Percentiles rank a stretch among this genome's conserved stretches.
Conservation (phyloP, 495 filamentous ascomycete genomes). For the Tuber calosporum region DNA sequence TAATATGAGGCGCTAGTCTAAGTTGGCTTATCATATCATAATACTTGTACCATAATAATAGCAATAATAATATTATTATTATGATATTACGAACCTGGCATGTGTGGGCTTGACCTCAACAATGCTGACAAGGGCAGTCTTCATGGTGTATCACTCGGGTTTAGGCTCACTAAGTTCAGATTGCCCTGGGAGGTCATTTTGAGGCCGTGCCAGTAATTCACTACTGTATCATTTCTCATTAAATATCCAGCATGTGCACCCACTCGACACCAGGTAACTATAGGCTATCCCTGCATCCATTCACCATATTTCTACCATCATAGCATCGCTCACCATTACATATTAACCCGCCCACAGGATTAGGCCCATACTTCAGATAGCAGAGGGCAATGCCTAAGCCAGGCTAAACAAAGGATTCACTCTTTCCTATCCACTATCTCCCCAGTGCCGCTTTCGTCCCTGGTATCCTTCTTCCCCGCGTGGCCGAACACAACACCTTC, state of each 20-base stretch:
- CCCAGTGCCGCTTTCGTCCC: not conserved
- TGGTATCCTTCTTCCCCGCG: not conserved
- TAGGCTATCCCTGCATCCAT: not conserved
- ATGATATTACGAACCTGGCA: no score
- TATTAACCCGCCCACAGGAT: not conserved
- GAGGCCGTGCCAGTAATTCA: not conserved
- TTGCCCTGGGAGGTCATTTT: not conserved
- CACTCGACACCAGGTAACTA: not conserved
- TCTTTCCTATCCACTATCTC: not conserved
- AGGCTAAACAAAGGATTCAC: not conserved
- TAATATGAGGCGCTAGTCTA: no score
- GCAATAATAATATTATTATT: no score
- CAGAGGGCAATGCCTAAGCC: not conserved
- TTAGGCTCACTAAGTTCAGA: not conserved
- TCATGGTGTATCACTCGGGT: not conserved
- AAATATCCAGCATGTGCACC: not conserved
- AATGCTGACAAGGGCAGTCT: not conserved
- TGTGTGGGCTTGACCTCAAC: no score
- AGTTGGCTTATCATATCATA: no score
- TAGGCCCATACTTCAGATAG: not conserved
- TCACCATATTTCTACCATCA: not conserved
- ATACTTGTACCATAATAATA: no score
- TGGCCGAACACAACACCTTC: slow-evolving; percentile 25
- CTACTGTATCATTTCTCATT: not conserved
- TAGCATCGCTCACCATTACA: not conserved